Percentiles rank a stretch among this genome's conserved stretches.
phyloP scores from a whole-genome alignment of 2,329 filamentous ascomycete genomes.

The Alternaria viburni region DNA sequence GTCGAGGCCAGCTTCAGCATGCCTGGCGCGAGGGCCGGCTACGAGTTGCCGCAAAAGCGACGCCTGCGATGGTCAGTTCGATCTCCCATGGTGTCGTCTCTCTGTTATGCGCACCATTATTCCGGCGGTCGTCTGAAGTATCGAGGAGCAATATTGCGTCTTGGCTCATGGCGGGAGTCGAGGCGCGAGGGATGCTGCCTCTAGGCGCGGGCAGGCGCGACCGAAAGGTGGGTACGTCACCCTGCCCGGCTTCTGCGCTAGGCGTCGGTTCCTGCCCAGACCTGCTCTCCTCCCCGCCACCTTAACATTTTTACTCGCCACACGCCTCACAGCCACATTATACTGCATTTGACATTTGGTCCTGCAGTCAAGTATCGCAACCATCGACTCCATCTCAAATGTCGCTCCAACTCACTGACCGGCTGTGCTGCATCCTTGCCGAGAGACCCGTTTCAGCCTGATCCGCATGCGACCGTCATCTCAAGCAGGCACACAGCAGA shows the following conservation, averaged over 20 bases:
- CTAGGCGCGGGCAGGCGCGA: slow-evolving; percentile 6
- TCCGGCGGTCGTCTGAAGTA: not conserved
- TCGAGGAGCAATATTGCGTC: not conserved
- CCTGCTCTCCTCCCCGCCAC: not conserved
- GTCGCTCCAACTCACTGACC: not conserved
- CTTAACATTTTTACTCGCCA: not conserved
- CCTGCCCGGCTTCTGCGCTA: slow-evolving; percentile 1
- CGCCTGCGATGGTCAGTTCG: slow-evolving; percentile 28
- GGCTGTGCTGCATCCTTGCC: not conserved
- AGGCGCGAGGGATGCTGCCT: not conserved
- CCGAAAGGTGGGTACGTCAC: slow-evolving; percentile 15
- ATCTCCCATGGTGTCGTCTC: too few species aligned
- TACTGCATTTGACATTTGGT: not conserved
- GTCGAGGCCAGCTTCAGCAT: slow-evolving; percentile 87
- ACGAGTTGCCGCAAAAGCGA: slow-evolving; percentile 85
- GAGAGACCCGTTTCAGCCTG: not conserved
- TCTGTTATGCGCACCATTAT: slow-evolving; percentile 6
- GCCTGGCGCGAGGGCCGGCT: slow-evolving; percentile 80
- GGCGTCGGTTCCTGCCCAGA: slow-evolving; percentile 6
- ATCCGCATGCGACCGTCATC: not conserved
- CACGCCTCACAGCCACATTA: not conserved
- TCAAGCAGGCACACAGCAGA: not conserved
- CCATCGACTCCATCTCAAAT: not conserved
- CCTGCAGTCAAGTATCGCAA: not conserved
- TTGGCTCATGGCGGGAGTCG: slow-evolving; percentile 7